phyloP scores from a whole-genome alignment of 768 basidiomycete genomes.

The Lactifluus hygrophoroides region DNA sequence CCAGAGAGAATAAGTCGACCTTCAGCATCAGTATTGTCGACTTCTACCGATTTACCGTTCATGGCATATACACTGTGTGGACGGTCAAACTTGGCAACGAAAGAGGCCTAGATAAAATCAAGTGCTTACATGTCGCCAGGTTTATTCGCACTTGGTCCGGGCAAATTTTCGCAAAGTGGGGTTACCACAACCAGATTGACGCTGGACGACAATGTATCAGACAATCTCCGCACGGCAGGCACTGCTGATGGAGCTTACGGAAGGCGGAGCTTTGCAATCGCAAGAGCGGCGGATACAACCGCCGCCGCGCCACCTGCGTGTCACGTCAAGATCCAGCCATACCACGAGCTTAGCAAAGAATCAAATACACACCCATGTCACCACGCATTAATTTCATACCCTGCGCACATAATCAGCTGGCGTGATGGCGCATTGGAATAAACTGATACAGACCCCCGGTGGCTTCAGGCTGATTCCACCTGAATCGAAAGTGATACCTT shows the following conservation, averaged over 20 bases:
- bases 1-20: slow-evolving; percentile 70
- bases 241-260: slow-evolving; percentile 42
- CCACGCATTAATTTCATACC: slow-evolving; percentile 80
- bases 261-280: slow-evolving; percentile 73
- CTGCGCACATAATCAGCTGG: slow-evolving; percentile 27
- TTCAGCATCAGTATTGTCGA: slow-evolving; percentile 85
- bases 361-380: slow-evolving; percentile 61
- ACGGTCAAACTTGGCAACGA: background rate
- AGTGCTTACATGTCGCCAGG: slow-evolving; percentile 71
- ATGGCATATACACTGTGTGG: slow-evolving; percentile 62
- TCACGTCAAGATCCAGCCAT: background rate
- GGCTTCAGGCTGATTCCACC: slow-evolving; percentile 86
- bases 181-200: slow-evolving; percentile 68
- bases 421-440: background rate
- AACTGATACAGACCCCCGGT: slow-evolving; percentile 38
- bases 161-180: slow-evolving; percentile 82
- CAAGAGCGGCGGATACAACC: slow-evolving; percentile 62
- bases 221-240: background rate
- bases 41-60: slow-evolving; percentile 81
- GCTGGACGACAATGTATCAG: slow-evolving; percentile 28
- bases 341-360: background rate
- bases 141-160: slow-evolving; percentile 56
- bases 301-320: slow-evolving; percentile 65
- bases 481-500: slow-evolving; percentile 85
- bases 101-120: too few species aligned